Percentiles rank a stretch among this genome's conserved stretches.
Evolutionary conservation across 2,329 filamentous ascomycete genomes (phyloP).

Genomic region (Chalaropsis ovoidea): DNA sequence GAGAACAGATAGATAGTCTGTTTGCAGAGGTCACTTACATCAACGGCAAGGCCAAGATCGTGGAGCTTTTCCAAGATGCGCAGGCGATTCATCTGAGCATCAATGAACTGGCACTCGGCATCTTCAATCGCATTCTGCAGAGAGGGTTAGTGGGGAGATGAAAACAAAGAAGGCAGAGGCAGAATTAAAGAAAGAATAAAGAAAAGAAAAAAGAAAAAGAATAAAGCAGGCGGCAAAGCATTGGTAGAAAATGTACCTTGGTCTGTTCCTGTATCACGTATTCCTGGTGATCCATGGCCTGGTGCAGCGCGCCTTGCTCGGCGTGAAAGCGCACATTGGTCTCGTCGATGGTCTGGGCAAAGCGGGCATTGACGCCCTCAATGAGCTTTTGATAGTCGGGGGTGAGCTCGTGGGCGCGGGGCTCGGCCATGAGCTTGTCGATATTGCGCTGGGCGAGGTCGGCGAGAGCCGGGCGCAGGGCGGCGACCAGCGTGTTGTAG

Average conservation of each 20-base stretch:
- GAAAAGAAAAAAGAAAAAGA: background rate
- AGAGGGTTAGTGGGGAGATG: background rate
- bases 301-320: conserved; percentile 19
- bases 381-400: conserved; percentile 45
- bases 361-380: conserved; percentile 41
- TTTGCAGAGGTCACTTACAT: conserved; percentile 36
- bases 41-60: conserved; percentile 38
- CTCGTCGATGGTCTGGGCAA: conserved; percentile 29
- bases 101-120: conserved; percentile 36
- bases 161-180: background rate
- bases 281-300: conserved; percentile 24
- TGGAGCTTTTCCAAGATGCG: conserved; percentile 39
- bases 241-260: conserved; percentile 26
- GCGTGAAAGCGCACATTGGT: conserved; percentile 26
- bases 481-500: conserved; percentile 52
- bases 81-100: conserved; percentile 39
- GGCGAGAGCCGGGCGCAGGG: conserved; percentile 53
- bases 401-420: conserved; percentile 43
- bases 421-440: conserved; percentile 46
- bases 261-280: conserved; percentile 26
- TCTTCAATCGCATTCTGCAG: conserved; percentile 35
- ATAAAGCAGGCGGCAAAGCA: background rate
- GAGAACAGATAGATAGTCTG: background rate
- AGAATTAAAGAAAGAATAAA: background rate
- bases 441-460: conserved; percentile 54